phyloP scores from a whole-genome alignment of 2,329 filamentous ascomycete genomes.

The Pestalotiopsis sp. region DNA sequence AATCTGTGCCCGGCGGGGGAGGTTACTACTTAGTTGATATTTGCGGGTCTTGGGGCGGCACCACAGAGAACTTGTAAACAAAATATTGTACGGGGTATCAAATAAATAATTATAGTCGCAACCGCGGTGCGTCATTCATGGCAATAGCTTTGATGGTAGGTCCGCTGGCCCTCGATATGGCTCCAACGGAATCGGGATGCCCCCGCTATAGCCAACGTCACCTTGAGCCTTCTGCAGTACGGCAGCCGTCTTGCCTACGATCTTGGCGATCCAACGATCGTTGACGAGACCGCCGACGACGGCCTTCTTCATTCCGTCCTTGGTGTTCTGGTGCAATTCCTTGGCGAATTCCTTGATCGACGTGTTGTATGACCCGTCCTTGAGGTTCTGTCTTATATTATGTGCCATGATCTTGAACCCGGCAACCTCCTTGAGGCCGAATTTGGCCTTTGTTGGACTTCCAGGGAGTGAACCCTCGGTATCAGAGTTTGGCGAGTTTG shows the following conservation, averaged over 20 bases:
- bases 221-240: conserved; percentile 10
- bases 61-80: background rate
- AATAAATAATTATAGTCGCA: background rate
- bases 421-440: conserved; percentile 12
- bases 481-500: conserved; percentile 6
- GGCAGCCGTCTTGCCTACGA: conserved; percentile 45
- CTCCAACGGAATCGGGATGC: conserved; percentile 6
- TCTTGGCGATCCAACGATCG: conserved; percentile 56
- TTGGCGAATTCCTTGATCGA: conserved; percentile 9
- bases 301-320: conserved; percentile 49
- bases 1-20: background rate
- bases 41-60: no score
- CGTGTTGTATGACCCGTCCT: conserved; percentile 29
- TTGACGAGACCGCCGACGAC: conserved; percentile 49
- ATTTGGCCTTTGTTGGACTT: conserved; percentile 1
- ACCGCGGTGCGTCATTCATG: background rate
- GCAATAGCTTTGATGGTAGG: conserved; percentile 8
- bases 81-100: background rate
- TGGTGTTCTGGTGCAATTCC: conserved; percentile 30
- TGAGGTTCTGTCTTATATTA: conserved; percentile 22
- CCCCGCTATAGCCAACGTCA: conserved; percentile 9
- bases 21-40: background rate
- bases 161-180: conserved; percentile 6
- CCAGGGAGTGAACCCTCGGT: background rate
- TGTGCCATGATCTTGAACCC: conserved; percentile 9